Percentiles rank a stretch among this genome's conserved stretches.
Evolutionary conservation across 208 protist species (phyloP).

Genomic region (Herpetomonas muscarum): DNA sequence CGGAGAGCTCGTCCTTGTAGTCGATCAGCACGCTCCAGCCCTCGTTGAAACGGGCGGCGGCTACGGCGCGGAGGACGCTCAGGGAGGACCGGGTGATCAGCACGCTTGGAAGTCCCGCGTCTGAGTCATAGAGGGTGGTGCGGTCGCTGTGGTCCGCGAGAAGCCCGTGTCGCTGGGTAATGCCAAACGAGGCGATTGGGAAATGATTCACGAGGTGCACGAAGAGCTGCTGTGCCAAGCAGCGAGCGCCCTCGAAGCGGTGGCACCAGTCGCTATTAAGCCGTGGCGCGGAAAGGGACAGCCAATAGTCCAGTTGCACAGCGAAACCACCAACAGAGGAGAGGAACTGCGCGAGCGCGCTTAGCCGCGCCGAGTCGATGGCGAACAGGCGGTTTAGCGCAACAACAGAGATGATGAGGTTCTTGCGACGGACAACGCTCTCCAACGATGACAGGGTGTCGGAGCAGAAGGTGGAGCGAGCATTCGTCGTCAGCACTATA

Average conservation of each 20-base stretch:
- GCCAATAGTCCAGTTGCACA: slow-evolving; percentile 78
- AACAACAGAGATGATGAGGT: slow-evolving; percentile 78
- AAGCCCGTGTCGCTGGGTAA: slow-evolving; percentile 21
- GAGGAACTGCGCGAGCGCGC: slow-evolving; percentile 67
- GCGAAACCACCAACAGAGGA: slow-evolving; percentile 70
- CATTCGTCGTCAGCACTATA: slow-evolving; percentile 66
- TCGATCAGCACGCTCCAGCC: slow-evolving; percentile 84
- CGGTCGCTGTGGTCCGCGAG: slow-evolving; percentile 15
- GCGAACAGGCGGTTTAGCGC: slow-evolving; percentile 54
- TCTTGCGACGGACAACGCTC: slow-evolving; percentile 71
- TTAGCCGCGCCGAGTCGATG: slow-evolving; percentile 56
- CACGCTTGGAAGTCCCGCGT: slow-evolving; percentile 36
- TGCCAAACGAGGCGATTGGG: slow-evolving; percentile 44
- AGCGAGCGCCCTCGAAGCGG: slow-evolving; percentile 75
- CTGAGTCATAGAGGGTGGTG: slow-evolving; percentile 41
- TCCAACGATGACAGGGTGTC: slow-evolving; percentile 63
- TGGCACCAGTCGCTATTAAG: slow-evolving; percentile 81
- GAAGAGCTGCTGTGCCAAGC: slow-evolving; percentile 84
- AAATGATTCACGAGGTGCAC: slow-evolving; percentile 81
- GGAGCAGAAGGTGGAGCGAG: slow-evolving; percentile 25
- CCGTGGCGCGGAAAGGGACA: slow-evolving; percentile 48
- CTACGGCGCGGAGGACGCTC: slow-evolving; percentile 41
- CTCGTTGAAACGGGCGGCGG: slow-evolving; percentile 71
- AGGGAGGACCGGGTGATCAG: slow-evolving; percentile 17
- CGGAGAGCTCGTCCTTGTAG: slow-evolving; percentile 31